These are phyloP conservation scores for Colletotrichum chlorophyti DNA, from an alignment of 2,329 filamentous ascomycete species.

Conservation along the genomic window DNA sequence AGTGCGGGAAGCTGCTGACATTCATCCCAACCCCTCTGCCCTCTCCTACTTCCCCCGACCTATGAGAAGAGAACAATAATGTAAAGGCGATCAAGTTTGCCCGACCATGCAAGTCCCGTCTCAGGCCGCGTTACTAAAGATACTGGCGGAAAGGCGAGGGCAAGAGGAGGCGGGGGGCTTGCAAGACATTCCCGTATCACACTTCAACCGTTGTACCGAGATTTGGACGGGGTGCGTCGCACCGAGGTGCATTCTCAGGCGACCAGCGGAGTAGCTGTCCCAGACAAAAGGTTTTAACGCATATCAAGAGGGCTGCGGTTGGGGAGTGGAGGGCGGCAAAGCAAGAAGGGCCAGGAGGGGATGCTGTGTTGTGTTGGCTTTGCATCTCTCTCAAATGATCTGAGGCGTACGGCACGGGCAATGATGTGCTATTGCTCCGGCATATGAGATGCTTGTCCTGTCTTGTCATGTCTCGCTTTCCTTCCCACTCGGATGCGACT, in stretches of 20 bases:
- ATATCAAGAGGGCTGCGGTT: not conserved
- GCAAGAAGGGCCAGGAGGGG: not conserved
- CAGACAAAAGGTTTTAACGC: constrained; percentile 7
- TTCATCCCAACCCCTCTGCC: too few species aligned
- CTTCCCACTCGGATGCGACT: too few species aligned
- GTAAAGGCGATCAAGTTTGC: not conserved
- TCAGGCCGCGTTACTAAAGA: not conserved
- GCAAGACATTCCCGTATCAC: not conserved
- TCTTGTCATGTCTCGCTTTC: not conserved
- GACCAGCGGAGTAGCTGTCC: not conserved
- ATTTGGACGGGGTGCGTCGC: constrained; percentile 11
- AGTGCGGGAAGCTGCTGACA: too few species aligned
- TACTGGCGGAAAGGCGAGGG: not conserved
- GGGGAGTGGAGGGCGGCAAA: not conserved
- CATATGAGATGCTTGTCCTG: not conserved
- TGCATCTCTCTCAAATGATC: not conserved
- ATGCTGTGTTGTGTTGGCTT: not conserved
- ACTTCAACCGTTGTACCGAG: not conserved
- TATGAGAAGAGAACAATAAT: not conserved
- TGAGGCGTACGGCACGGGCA: too few species aligned
- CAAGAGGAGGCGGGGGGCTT: not conserved
- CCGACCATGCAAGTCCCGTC: not conserved
- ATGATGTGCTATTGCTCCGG: constrained; percentile 13
- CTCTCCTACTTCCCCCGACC: not conserved
- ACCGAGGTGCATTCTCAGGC: constrained; percentile 6